Base-by-base conservation (phyloP, 768 basidiomycete species). In the Pleurotus sapidus region DNA sequence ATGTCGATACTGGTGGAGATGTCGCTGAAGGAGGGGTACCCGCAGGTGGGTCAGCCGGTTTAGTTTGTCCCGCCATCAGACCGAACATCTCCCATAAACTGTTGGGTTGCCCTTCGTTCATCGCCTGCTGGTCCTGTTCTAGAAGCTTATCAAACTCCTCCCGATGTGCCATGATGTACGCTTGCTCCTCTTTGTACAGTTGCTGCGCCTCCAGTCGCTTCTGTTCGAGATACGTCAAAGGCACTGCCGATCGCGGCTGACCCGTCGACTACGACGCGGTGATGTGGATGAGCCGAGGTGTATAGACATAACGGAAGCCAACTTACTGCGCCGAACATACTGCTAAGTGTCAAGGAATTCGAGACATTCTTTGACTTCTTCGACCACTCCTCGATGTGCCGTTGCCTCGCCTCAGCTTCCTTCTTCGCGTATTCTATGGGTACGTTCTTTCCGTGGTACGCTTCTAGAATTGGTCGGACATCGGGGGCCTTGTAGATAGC, bases 401-500 rank as follows among this genome's bases (percentile, higher is more conserved):
- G 79, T 40, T 81, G 78, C 71, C 95, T 97, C 49, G 84, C 83
- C 68, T 90, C 90, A 0, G 86, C 86, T 72, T 99, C 96, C 60
- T 86, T 84, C 74, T 89, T 89, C 38, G 87, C 94, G 62, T 94
- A 98, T 70, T 95, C 95, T 5, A 87, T 53, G 0, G 95, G 85
- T 57, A 99, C 88, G 65, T 98, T 82, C 72, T 96, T 95, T 46
- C 88, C 96, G 4, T 80, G 75, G 69, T 96, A 99, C 2, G 87
- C 86, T 63, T 89, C 74, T 30, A 99, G 72, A 55, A 98, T 89
- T 0, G 90, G 92, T 17, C 96, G 86, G 3, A 98, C 89, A 64
- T 98, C 97, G 23, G 79, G 68, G 1, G 91, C 88, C 60, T 87
- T 88, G 76, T 93, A 95, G 62, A 98, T 95, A 0, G 87, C 95